A percentile compares a stretch with the other conserved stretches of the same genome.
phyloP scores from a whole-genome alignment of 345 rosid genomes.

The Acer campestre region DNA sequence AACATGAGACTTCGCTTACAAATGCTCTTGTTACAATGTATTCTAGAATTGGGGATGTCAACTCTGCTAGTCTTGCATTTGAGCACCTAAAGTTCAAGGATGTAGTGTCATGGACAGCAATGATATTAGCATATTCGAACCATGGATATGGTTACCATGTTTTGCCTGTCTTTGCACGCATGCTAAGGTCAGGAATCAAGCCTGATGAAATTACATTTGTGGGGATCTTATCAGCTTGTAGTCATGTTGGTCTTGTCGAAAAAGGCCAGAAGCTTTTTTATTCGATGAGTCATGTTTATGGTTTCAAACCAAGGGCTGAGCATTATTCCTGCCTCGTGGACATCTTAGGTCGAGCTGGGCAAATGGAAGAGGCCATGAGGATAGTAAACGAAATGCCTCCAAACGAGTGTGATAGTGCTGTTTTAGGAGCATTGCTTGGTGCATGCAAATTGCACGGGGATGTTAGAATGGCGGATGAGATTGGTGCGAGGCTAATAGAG shows the following conservation, averaged over 20 bases:
- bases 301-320: conserved; percentile 39
- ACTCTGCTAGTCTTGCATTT: conserved; percentile 36
- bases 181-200: conserved; percentile 36
- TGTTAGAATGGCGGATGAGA: conserved; percentile 25
- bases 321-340: conserved; percentile 49
- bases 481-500: conserved; percentile 36
- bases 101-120: conserved; percentile 42
- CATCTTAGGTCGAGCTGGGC: conserved; percentile 45
- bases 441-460: conserved; percentile 39
- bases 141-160: conserved; percentile 41
- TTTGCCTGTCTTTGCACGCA: conserved; percentile 33
- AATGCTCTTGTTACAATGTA: conserved; percentile 41
- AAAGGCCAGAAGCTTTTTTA: conserved; percentile 37
- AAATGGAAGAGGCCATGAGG: conserved; percentile 33
- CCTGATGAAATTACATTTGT: conserved; percentile 47
- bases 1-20: conserved; percentile 27
- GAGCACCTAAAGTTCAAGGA: conserved; percentile 38
- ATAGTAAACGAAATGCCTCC: conserved; percentile 36
- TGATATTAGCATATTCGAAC: conserved; percentile 47
- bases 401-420: conserved; percentile 30
- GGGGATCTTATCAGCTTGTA: conserved; percentile 45
- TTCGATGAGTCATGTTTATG: conserved; percentile 34
- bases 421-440: conserved; percentile 43
- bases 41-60: conserved; percentile 40
- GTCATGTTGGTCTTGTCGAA: conserved; percentile 39